Conservation (phyloP, 2,329 filamentous ascomycete species). For the Ceratocystis eucalypticola region DNA sequence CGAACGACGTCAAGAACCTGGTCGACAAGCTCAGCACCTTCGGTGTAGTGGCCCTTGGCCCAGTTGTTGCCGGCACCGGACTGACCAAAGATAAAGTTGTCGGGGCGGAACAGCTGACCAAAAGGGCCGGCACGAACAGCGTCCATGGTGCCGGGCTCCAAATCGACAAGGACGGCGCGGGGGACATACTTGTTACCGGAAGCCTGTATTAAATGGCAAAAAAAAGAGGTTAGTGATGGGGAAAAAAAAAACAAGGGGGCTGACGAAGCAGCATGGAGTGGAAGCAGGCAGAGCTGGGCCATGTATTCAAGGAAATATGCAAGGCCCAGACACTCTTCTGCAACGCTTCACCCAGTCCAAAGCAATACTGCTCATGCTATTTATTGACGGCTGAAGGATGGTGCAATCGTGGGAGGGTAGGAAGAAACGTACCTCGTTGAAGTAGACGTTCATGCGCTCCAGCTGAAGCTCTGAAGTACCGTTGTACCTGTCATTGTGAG, state of each 20-base stretch:
- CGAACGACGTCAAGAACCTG: conserved; percentile 96
- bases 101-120: conserved; percentile 96
- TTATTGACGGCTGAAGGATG: background rate
- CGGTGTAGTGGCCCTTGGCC: conserved; percentile 99
- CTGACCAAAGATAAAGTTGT: conserved; percentile 99
- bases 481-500: conserved; percentile 56
- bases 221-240: conserved; percentile 16
- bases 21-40: conserved; percentile 98
- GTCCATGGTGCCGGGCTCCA: conserved; percentile 99
- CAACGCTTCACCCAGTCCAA: too few species aligned
- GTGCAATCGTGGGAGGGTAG: background rate
- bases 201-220: conserved; percentile 43
- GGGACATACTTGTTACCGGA: conserved; percentile 98
- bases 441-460: conserved; percentile 99
- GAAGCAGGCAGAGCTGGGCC: background rate
- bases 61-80: conserved; percentile 99
- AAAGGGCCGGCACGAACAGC: conserved; percentile 96
- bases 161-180: conserved; percentile 96
- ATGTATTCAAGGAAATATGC: too few species aligned
- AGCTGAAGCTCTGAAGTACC: conserved; percentile 97
- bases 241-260: background rate
- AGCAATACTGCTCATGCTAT: background rate
- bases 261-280: background rate
- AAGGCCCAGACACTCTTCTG: too few species aligned
- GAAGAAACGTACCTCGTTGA: conserved; percentile 52